Base-by-base conservation (phyloP, 805 yeast genomes). In the Teunomyces gatunensis region DNA sequence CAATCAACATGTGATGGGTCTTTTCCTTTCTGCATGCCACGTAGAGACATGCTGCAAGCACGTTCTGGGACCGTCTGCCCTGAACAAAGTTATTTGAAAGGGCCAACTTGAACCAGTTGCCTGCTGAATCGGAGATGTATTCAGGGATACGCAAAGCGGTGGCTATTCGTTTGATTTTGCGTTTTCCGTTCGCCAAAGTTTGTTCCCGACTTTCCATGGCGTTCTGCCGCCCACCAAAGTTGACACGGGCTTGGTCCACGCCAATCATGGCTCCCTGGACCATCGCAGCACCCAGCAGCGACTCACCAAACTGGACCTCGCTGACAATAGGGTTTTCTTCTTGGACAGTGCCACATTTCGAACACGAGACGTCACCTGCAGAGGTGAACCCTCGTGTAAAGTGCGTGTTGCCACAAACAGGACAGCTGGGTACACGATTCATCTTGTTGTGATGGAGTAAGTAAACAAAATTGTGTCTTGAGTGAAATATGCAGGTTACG, bases 41-140 rank as follows among this genome's bases (percentile, higher is more conserved):
- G 62, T 94, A 94, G 29, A 94, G 75, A 69, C 99, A 94, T 0
- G 98, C 90, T 0, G 97, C 96, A 47, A 91, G 83, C 3, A 94
- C 98, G 61, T 92, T 91, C 62, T 91, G 97, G 2, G 97, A 89
- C 52, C 94, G 73, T 57, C 99, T 78, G n/a, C 99, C 99, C 65
- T 92, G 96, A 20, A 94, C 98, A 63, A 94, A 94, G 62, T 90
- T 91, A 54, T 85, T 79, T 2, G 89, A 79, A 25, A 95, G 73
- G 0, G 98, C 98, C 47, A 90, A 71, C 54, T 84, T 84, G 67
- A 89, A 95, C 92, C 96, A 89, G 49, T 87, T 88, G 56, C 81
- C 79, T 0, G 97, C 97, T 10, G 92, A 84, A 49, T 88, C 96
- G 2, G 90, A 79, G 10, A 92, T 83, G 63, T 82, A 85, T 40